Conservation (phyloP, 169 alveolate species). For the Plasmodium fragile region DNA sequence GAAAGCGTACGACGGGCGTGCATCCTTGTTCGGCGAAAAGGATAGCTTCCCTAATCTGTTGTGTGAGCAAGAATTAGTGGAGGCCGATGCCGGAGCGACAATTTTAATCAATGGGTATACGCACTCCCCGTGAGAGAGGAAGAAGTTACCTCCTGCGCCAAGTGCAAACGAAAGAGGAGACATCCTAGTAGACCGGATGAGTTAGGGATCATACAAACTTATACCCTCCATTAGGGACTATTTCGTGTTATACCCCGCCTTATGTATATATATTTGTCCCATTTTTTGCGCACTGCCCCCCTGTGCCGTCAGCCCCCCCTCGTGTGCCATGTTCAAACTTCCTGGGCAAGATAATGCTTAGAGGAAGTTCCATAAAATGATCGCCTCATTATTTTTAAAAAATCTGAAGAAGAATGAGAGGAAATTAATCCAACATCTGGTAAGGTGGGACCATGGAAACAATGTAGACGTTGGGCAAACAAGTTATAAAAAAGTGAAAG, state of each 20-base stretch:
- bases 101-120: background rate
- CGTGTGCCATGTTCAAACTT: conserved; percentile 2
- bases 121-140: background rate
- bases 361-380: conserved; percentile 8
- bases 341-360: background rate
- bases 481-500: background rate
- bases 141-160: background rate
- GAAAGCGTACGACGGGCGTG: background rate
- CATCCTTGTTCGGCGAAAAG: background rate
- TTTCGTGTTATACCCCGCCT: background rate
- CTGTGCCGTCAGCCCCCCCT: background rate
- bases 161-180: background rate
- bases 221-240: background rate
- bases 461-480: background rate
- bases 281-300: background rate
- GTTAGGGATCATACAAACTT: background rate
- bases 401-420: conserved; percentile 10
- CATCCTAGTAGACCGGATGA: background rate
- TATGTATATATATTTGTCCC: background rate
- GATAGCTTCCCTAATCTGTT: background rate
- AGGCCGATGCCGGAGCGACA: background rate
- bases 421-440: background rate
- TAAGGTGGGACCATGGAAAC: background rate
- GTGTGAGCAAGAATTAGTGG: background rate
- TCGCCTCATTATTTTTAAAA: conserved; percentile 3